phyloP scores from a whole-genome alignment of 2,329 filamentous ascomycete genomes.

The Helicocarpus griseus region DNA sequence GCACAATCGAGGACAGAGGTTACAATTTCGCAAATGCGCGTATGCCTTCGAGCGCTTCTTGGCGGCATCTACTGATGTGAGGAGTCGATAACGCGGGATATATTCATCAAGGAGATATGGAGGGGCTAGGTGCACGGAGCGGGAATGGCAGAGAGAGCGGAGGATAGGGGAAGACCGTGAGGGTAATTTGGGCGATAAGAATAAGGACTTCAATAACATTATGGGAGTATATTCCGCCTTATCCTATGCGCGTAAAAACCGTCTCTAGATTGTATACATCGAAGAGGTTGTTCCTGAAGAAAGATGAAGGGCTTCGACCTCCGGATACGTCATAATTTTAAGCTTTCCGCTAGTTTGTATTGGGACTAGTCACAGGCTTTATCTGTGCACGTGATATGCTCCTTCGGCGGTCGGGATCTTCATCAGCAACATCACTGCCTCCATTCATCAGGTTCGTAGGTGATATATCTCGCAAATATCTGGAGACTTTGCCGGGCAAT shows the following conservation, averaged over 20 bases:
- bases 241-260: neutral
- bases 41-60: conserved; percentile 67
- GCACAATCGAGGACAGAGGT: conserved; percentile 68
- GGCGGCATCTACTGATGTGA: conserved; percentile 58
- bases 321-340: neutral
- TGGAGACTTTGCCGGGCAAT: too few relatives aligned
- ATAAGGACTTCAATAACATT: neutral
- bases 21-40: conserved; percentile 66
- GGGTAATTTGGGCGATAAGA: neutral
- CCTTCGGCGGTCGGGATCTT: too few relatives aligned
- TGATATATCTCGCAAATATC: too few relatives aligned
- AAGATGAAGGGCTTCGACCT: neutral
- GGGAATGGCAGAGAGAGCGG: neutral
- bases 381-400: too few relatives aligned
- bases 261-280: too few relatives aligned
- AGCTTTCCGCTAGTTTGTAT: neutral
- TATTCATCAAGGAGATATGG: conserved; percentile 67
- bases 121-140: conserved; percentile 36
- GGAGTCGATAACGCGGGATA: conserved; percentile 59
- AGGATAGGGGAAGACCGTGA: neutral
- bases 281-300: neutral
- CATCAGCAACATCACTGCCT: too few relatives aligned
- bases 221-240: too few relatives aligned
- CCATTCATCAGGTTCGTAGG: too few relatives aligned
- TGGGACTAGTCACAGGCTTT: neutral